Conservation (phyloP, 164 flowering plant species). For the Liquidambar formosana region DNA sequence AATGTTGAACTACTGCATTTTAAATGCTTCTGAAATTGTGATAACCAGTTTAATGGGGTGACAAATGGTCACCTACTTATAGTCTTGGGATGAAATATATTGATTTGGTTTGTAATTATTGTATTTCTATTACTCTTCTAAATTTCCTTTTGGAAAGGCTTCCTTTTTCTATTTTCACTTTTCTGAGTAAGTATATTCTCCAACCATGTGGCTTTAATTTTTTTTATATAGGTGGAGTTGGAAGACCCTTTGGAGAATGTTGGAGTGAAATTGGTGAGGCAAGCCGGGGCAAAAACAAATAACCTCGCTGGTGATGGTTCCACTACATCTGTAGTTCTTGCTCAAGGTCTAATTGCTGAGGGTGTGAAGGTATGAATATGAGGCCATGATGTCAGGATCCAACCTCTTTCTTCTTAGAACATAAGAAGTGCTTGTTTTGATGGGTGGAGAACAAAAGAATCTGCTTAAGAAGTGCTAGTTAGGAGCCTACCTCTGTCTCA, state of each 20-base stretch:
- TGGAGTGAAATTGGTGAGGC: conserved; percentile 83
- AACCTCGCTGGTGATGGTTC: conserved; percentile 93
- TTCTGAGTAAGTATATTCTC: neutral
- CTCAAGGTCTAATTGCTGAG: conserved; percentile 81
- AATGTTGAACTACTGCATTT: too few species aligned
- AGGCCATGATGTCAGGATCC: neutral
- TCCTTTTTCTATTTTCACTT: too few species aligned
- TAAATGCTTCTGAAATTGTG: too few species aligned
- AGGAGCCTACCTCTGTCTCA: too few species aligned
- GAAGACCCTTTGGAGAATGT: conserved; percentile 90
- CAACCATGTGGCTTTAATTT: neutral
- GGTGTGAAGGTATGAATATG: conserved; percentile 67
- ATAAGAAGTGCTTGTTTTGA: neutral
- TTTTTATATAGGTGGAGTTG: conserved; percentile 58
- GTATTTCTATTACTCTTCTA: neutral
- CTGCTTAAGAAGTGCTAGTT: too few species aligned
- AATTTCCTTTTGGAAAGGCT: too few species aligned
- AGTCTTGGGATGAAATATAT: too few species aligned
- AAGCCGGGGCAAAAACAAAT: conserved; percentile 91
- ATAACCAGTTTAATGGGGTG: too few species aligned
- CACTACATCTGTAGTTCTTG: conserved; percentile 83
- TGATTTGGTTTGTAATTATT: neutral
- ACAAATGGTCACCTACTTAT: too few species aligned
- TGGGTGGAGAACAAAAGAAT: neutral
- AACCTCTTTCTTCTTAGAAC: neutral